Conservation (phyloP, 192 early-diverging fungal genomes). For the Gaertneriomyces sp. region DNA sequence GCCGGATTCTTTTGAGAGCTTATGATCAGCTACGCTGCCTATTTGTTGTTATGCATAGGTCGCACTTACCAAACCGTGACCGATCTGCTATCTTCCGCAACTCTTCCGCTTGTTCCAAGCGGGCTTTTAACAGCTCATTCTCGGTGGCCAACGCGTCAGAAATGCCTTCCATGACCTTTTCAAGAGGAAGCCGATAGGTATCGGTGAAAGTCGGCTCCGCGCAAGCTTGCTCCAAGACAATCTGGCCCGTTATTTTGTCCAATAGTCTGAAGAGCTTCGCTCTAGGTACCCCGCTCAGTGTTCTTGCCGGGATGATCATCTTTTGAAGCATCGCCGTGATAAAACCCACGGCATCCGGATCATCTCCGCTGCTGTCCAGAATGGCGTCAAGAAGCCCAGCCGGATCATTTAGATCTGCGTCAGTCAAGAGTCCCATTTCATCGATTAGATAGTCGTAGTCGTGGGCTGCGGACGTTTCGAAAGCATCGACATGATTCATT, state of each 20-base stretch:
- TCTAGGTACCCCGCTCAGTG: conserved; percentile 32
- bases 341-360: conserved; percentile 19
- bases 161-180: conserved; percentile 38
- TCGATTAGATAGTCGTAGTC: conserved; percentile 44
- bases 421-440: conserved; percentile 32
- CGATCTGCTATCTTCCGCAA: neutral
- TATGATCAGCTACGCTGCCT: neutral
- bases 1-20: neutral
- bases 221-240: conserved; percentile 41
- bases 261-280: conserved; percentile 34
- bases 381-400: conserved; percentile 31
- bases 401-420: conserved; percentile 40
- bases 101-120: conserved; percentile 17
- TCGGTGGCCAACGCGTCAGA: conserved; percentile 25
- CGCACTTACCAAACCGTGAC: too few species aligned
- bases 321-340: conserved; percentile 35
- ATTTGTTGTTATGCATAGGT: neutral
- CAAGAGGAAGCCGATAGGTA: conserved; percentile 34
- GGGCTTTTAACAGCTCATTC: conserved; percentile 27
- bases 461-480: conserved; percentile 30
- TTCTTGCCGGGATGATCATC: conserved; percentile 35
- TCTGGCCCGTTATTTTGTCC: conserved; percentile 37
- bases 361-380: conserved; percentile 24
- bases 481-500: conserved; percentile 38
- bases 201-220: conserved; percentile 39